Evolutionary conservation across 2,329 filamentous ascomycete genomes (phyloP).

Genomic region (Colletotrichum sojae): DNA sequence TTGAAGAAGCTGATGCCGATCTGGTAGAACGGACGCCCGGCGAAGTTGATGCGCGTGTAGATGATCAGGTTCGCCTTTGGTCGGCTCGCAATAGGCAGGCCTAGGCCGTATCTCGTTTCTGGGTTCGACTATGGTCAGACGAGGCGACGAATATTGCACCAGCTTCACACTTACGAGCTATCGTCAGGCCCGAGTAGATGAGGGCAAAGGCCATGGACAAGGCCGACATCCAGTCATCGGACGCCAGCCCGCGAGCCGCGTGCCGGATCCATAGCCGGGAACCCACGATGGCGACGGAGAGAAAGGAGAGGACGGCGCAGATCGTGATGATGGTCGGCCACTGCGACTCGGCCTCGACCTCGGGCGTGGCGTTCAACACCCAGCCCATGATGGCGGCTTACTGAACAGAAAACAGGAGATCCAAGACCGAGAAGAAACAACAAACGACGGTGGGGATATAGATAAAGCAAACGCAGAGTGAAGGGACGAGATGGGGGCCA

Average conservation of each 20-base stretch:
- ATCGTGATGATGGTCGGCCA: conserved; percentile 65
- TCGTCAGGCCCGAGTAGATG: conserved; percentile 64
- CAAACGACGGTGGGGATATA: background rate
- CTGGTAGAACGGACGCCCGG: conserved; percentile 68
- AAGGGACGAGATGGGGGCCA: background rate
- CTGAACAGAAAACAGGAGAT: background rate
- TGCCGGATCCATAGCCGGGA: conserved; percentile 59
- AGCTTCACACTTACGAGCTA: conserved; percentile 57
- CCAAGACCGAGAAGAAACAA: background rate
- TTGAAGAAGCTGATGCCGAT: conserved; percentile 71
- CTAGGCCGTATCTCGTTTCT: conserved; percentile 69
- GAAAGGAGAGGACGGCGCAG: conserved; percentile 58
- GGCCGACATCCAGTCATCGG: conserved; percentile 61
- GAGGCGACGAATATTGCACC: background rate
- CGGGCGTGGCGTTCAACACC: conserved; percentile 64
- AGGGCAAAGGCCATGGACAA: conserved; percentile 61
- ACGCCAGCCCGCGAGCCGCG: conserved; percentile 58
- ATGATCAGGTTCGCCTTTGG: conserved; percentile 58
- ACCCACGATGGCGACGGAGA: conserved; percentile 59
- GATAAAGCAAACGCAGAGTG: background rate
- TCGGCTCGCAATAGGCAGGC: conserved; percentile 59
- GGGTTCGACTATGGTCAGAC: background rate
- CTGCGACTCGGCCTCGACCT: conserved; percentile 62
- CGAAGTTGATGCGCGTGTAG: conserved; percentile 66
- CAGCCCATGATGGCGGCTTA: conserved; percentile 57